Conservation (phyloP, 2,329 filamentous ascomycete species). For the Knufia fluminis region DNA sequence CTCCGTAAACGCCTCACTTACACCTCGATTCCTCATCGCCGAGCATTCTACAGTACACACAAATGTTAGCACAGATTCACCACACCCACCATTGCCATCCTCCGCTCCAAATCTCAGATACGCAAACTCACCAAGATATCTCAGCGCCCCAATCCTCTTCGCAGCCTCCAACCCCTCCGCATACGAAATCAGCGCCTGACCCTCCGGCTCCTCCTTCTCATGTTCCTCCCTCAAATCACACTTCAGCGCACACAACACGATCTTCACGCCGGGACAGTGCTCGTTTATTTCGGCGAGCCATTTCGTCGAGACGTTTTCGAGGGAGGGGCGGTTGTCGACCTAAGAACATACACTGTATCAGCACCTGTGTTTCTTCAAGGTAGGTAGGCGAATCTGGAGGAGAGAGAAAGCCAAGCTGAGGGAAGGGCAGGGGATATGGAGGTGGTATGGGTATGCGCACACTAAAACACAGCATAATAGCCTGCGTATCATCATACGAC, state of each 20-base stretch:
- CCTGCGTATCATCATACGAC: conserved; percentile 95
- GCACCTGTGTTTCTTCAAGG: too few species aligned
- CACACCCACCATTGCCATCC: not conserved
- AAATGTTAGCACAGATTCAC: conserved; percentile 7
- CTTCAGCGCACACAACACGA: conserved; percentile 91
- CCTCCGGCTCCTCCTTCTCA: conserved; percentile 54
- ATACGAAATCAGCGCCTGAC: conserved; percentile 59
- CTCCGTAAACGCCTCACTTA: conserved; percentile 98
- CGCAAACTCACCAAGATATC: conserved; percentile 70
- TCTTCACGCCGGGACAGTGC: conserved; percentile 90
- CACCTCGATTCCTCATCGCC: conserved; percentile 93
- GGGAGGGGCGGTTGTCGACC: conserved; percentile 87
- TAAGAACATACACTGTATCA: conserved; percentile 27
- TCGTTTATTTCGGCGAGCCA: conserved; percentile 98
- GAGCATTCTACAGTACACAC: conserved; percentile 67
- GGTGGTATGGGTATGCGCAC: conserved; percentile 38
- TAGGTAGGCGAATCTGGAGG: too few species aligned
- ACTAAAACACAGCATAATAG: conserved; percentile 98
- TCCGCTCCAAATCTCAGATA: too few species aligned
- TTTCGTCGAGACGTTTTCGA: conserved; percentile 97
- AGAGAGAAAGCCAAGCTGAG: too few species aligned
- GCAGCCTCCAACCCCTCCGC: conserved; percentile 86
- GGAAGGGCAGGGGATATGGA: too few species aligned
- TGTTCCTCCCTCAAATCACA: conserved; percentile 86
- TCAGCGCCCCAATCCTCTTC: conserved; percentile 78